phyloP scores from a whole-genome alignment of 139 green algal species.

The Tetratostichococcus sp. region DNA sequence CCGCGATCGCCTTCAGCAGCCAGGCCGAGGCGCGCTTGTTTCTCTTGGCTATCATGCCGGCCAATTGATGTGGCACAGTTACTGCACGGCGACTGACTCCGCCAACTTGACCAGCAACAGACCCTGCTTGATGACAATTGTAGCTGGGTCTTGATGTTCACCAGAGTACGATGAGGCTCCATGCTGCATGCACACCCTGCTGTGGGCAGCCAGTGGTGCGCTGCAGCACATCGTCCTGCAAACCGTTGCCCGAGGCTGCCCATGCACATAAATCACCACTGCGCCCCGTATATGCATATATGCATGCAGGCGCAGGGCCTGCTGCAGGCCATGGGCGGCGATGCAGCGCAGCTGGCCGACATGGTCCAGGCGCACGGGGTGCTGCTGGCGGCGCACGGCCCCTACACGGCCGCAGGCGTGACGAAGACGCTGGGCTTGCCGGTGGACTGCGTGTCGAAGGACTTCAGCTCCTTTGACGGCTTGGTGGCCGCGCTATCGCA shows the following conservation, averaged over 20 bases:
- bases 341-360: conserved; percentile 11
- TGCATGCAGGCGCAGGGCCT: conserved; percentile 57
- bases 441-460: neutral
- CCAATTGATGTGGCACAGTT: conserved; percentile 2
- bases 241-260: no score
- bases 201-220: no score
- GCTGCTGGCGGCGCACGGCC: conserved; percentile 63
- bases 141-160: no score
- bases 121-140: no score
- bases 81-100: neutral
- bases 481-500: neutral
- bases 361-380: conserved; percentile 32
- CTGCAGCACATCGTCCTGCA: no score
- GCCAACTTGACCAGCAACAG: no score
- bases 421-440: neutral
- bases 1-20: conserved; percentile 57
- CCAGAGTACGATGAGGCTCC: no score
- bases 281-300: no score
- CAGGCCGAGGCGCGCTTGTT: conserved; percentile 54
- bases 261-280: no score
- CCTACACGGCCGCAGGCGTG: conserved; percentile 53
- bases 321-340: conserved; percentile 39
- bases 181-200: no score
- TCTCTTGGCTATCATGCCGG: no score
- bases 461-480: neutral